Evolutionary conservation across 2,329 filamentous ascomycete genomes (phyloP).

Genomic region (Beauveria varroae): DNA sequence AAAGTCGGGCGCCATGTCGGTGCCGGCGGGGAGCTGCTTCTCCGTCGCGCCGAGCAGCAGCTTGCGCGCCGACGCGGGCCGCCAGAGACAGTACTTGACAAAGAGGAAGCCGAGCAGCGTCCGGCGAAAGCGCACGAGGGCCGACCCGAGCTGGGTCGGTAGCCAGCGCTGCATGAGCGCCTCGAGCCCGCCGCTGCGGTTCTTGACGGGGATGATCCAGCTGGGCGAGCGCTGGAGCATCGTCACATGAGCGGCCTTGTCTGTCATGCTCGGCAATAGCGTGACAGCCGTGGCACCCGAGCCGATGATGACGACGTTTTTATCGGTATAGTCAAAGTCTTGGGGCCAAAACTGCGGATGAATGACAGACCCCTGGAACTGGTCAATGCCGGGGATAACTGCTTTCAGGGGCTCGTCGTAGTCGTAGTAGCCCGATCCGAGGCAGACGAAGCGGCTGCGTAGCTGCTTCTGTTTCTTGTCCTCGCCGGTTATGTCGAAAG

Average conservation of each 20-base stretch:
- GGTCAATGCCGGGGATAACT: constrained; percentile 34
- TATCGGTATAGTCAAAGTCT: constrained; percentile 55
- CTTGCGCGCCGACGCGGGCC: not conserved
- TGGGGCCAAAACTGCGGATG: constrained; percentile 72
- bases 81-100: constrained; percentile 1
- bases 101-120: constrained; percentile 38
- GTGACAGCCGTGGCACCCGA: constrained; percentile 62
- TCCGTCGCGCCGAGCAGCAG: constrained; percentile 22
- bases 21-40: constrained; percentile 37
- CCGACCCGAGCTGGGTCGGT: constrained; percentile 34
- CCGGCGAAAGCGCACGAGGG: constrained; percentile 42
- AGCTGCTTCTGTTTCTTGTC: constrained; percentile 19
- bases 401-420: constrained; percentile 51
- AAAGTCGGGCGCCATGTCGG: constrained; percentile 48
- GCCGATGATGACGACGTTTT: constrained; percentile 60
- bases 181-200: constrained; percentile 26
- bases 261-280: constrained; percentile 52
- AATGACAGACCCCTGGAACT: constrained; percentile 37
- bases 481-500: not conserved
- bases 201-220: constrained; percentile 41
- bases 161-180: constrained; percentile 29
- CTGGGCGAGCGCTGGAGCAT: constrained; percentile 63
- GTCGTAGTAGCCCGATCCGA: constrained; percentile 59
- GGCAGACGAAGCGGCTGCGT: constrained; percentile 44
- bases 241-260: constrained; percentile 51